Percentiles rank a stretch among this genome's conserved stretches.
These are phyloP conservation scores for Dothiorella sarmentorum DNA, from an alignment of 2,329 filamentous ascomycete genomes.

Conservation along the genomic window DNA sequence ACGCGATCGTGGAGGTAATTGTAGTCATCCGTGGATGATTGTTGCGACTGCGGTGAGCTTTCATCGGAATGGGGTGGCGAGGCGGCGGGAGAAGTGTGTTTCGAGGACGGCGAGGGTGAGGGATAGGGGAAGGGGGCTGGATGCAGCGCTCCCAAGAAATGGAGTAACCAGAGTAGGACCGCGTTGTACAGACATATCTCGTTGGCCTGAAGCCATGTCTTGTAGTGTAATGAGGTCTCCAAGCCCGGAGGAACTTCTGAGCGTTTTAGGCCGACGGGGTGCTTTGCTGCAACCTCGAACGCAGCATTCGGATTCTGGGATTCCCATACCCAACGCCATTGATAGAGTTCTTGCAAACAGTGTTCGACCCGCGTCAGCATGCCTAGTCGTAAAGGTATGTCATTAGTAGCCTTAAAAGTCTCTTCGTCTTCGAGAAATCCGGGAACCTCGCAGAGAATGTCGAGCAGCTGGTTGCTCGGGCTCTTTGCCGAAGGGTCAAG, in stretches of 20 bases:
- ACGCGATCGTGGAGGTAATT: not conserved
- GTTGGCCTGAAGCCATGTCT: slow-evolving; percentile 14
- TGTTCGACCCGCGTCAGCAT: slow-evolving; percentile 16
- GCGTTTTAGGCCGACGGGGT: not conserved
- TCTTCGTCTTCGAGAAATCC: slow-evolving; percentile 18
- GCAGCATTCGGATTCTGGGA: slow-evolving; percentile 16
- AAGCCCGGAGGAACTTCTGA: slow-evolving; percentile 5
- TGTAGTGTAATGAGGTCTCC: slow-evolving; percentile 16
- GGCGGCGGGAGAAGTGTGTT: not conserved
- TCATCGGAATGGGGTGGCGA: not conserved
- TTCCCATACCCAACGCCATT: slow-evolving; percentile 22
- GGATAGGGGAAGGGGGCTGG: slow-evolving; percentile 4
- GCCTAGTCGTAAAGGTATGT: not conserved
- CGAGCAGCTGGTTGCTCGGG: slow-evolving; percentile 16
- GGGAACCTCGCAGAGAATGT: slow-evolving; percentile 20
- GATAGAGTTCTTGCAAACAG: slow-evolving; percentile 17
- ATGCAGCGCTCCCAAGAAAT: slow-evolving; percentile 12
- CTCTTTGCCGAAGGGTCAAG: slow-evolving; percentile 15
- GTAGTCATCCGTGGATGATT: not conserved
- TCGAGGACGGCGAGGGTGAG: not conserved
- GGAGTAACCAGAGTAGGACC: slow-evolving; percentile 18
- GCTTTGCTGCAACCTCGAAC: slow-evolving; percentile 11
- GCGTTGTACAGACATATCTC: slow-evolving; percentile 22
- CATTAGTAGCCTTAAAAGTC: slow-evolving; percentile 4
- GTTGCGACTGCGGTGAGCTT: not conserved